Evolutionary conservation across 805 yeast genomes (phyloP).

Genomic region (Candida nitratophila): DNA sequence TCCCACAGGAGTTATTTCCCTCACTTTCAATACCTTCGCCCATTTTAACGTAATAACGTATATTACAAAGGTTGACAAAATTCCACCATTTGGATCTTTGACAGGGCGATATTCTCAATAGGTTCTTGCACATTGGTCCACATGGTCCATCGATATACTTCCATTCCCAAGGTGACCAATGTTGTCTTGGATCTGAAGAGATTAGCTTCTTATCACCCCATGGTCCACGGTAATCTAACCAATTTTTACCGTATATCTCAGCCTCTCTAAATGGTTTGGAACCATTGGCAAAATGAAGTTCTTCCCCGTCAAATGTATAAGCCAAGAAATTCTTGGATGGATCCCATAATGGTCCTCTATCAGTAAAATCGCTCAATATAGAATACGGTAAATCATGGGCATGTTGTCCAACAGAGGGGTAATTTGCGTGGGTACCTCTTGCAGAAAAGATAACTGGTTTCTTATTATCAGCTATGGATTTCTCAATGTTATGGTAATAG

Average conservation of each 20-base stretch:
- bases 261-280: constrained; percentile 46
- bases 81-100: constrained; percentile 93
- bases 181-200: constrained; percentile 70
- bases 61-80: constrained; percentile 73
- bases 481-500: constrained; percentile 68
- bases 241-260: constrained; percentile 41
- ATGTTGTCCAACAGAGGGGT: constrained; percentile 93
- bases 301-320: constrained; percentile 65
- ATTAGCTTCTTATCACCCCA: constrained; percentile 85
- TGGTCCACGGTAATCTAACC: constrained; percentile 76
- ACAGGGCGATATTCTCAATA: constrained; percentile 65
- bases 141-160: constrained; percentile 87
- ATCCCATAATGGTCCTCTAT: constrained; percentile 93
- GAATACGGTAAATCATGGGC: constrained; percentile 93
- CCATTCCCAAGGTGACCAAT: constrained; percentile 85
- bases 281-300: constrained; percentile 40
- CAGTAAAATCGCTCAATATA: constrained; percentile 87
- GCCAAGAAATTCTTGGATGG: constrained; percentile 78
- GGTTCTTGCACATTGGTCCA: constrained; percentile 80
- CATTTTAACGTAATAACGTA: constrained; percentile 63
- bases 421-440: constrained; percentile 95
- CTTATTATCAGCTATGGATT: constrained; percentile 33
- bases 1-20: constrained; percentile 72
- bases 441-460: constrained; percentile 85
- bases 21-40: constrained; percentile 89